A percentile compares a stretch with the other conserved stretches of the same genome.
These are phyloP conservation scores for Arabidopsis lyrata DNA, from an alignment of 441 rosid species.

Conservation along the genomic window DNA sequence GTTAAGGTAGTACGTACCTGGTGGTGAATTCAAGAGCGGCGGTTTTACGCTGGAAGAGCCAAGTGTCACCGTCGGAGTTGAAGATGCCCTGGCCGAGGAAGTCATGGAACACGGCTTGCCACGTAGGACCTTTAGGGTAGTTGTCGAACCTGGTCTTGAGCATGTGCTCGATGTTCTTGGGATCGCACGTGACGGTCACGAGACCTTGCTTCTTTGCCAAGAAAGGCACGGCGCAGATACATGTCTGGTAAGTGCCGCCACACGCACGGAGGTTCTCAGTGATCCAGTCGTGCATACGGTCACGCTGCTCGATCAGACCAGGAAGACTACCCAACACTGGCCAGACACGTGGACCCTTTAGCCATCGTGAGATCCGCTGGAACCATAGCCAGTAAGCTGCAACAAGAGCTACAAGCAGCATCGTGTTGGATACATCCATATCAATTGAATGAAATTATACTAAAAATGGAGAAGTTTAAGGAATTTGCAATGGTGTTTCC, in stretches of 20 bases:
- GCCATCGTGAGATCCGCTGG: conserved; percentile 72
- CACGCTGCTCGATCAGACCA: conserved; percentile 82
- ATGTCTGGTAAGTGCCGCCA: conserved; percentile 97
- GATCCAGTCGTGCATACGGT: conserved; percentile 99
- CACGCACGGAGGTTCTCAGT: conserved; percentile 88
- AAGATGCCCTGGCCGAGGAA: conserved; percentile 94
- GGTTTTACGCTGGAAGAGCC: conserved; percentile 94
- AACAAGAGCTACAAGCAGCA: conserved; percentile 63
- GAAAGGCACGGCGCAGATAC: conserved; percentile 90
- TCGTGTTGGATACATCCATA: conserved; percentile 69
- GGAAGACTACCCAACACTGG: conserved; percentile 94
- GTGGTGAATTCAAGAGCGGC: conserved; percentile 99
- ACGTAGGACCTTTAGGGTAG: conserved; percentile 97
- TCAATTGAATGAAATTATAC: neutral
- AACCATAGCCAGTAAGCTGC: conserved; percentile 86
- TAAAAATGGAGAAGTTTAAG: conserved; percentile 21
- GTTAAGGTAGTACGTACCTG: conserved; percentile 49
- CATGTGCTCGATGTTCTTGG: conserved; percentile 84
- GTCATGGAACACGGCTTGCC: conserved; percentile 97
- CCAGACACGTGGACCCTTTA: conserved; percentile 93
- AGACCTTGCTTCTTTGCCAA: conserved; percentile 88
- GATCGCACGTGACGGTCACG: conserved; percentile 98
- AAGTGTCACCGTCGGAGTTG: conserved; percentile 91
- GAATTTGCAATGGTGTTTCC: neutral
- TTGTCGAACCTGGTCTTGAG: conserved; percentile 92